Conservation (phyloP, 495 filamentous ascomycete species). For the Podospora didyma region DNA sequence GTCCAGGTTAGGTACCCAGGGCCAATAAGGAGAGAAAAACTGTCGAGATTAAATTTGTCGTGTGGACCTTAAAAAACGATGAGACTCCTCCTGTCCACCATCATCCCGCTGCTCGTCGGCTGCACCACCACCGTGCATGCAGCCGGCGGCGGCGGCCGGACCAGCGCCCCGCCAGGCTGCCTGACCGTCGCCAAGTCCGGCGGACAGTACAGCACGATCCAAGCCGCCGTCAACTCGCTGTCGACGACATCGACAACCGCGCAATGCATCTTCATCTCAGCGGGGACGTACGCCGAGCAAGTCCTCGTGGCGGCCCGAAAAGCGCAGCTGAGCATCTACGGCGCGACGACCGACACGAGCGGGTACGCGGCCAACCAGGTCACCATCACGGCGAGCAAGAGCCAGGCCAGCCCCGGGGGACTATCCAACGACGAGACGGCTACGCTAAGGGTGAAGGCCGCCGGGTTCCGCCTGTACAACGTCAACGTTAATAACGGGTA, state of each 20-base stretch:
- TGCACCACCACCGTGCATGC: too few species aligned
- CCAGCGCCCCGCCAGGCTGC: constrained; percentile 46
- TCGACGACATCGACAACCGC: constrained; percentile 33
- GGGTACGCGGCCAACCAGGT: constrained; percentile 56
- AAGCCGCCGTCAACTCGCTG: constrained; percentile 54
- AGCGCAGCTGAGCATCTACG: constrained; percentile 52
- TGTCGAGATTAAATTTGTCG: too few species aligned
- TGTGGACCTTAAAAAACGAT: too few species aligned
- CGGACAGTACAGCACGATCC: constrained; percentile 46
- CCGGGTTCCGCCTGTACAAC: constrained; percentile 57
- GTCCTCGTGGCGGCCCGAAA: constrained; percentile 48
- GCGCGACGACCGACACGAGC: constrained; percentile 54
- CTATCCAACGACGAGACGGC: constrained; percentile 44
- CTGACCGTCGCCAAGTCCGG: constrained; percentile 46
- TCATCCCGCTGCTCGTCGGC: too few species aligned
- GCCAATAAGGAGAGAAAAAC: too few species aligned
- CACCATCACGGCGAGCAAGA: constrained; percentile 47
- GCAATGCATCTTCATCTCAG: constrained; percentile 62
- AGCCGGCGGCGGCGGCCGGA: constrained; percentile 25
- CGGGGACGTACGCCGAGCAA: constrained; percentile 56
- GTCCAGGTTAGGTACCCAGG: too few species aligned
- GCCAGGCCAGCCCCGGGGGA: constrained; percentile 41
- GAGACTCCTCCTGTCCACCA: not conserved
- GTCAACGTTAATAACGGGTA: constrained; percentile 57
- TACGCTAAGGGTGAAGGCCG: constrained; percentile 51